These are phyloP conservation scores for Mollisia scopiformis DNA, from an alignment of 2,329 filamentous ascomycete genomes.

Conservation along the genomic window DNA sequence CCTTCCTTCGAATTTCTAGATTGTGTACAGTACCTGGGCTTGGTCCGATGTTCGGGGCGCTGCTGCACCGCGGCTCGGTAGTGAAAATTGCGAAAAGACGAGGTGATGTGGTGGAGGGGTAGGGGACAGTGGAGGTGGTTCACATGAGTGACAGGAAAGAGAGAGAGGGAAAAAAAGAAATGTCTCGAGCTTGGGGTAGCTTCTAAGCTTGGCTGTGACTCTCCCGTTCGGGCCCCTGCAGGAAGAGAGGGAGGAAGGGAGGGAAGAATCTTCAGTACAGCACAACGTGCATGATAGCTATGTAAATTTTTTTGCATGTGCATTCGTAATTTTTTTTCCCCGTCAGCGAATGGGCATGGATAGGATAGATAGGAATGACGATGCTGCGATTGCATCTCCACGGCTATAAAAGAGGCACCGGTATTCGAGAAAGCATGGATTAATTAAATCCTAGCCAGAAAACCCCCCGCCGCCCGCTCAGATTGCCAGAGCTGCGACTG, in stretches of 20 bases:
- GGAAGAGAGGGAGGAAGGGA: background rate
- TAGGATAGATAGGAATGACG: background rate
- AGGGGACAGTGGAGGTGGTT: background rate
- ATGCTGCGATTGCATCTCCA: background rate
- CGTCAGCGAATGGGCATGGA: background rate
- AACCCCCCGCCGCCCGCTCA: background rate
- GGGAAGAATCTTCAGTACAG: background rate
- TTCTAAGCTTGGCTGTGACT: background rate
- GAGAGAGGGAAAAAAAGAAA: background rate
- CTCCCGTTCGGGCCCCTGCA: conserved; percentile 5
- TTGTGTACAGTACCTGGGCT: too few relatives aligned
- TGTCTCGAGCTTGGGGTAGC: background rate
- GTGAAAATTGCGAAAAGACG: conserved; percentile 16
- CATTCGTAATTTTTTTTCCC: background rate
- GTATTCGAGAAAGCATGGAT: background rate
- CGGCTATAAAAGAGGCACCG: conserved; percentile 2
- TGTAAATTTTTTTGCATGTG: too few relatives aligned
- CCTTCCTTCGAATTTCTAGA: background rate
- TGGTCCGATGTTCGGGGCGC: too few relatives aligned
- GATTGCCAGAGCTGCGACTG: background rate
- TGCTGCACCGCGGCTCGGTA: conserved; percentile 15
- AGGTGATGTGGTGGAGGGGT: background rate
- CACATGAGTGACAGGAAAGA: conserved; percentile 20
- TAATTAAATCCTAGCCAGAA: background rate
- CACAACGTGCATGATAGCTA: too few relatives aligned